A percentile compares a stretch with the other conserved stretches of the same genome.
Evolutionary conservation across 2,329 filamentous ascomycete species (phyloP).

Genomic region (Aspergillus brasiliensis): DNA sequence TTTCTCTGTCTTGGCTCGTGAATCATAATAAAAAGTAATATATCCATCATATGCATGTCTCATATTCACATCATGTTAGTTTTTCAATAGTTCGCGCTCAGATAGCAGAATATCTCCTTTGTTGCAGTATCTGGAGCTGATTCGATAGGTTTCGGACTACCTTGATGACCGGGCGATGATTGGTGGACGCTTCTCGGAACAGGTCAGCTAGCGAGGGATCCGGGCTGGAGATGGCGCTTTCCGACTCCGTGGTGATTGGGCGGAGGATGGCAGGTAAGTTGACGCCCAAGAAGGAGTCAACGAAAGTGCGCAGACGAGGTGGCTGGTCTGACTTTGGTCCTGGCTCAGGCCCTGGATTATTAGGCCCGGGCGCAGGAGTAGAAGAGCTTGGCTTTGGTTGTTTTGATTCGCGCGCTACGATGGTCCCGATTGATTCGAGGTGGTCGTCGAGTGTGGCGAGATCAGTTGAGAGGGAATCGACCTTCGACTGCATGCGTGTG

Average conservation of each 20-base stretch:
- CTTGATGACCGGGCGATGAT: slow-evolving; percentile 32
- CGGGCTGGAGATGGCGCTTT: background rate
- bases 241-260: background rate
- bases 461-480: slow-evolving; percentile 31
- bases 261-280: slow-evolving; percentile 11
- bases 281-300: slow-evolving; percentile 8
- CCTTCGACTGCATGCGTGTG: slow-evolving; percentile 35
- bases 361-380: background rate
- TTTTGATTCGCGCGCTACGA: slow-evolving; percentile 28
- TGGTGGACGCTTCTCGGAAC: slow-evolving; percentile 28
- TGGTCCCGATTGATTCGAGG: slow-evolving; percentile 36
- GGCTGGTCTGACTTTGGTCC: background rate
- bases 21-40: no score
- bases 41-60: background rate
- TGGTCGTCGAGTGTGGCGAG: slow-evolving; percentile 38
- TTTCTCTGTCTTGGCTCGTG: background rate
- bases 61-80: background rate
- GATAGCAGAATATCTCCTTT: slow-evolving; percentile 4
- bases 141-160: slow-evolving; percentile 29
- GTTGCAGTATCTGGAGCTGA: slow-evolving; percentile 25
- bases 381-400: background rate
- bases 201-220: slow-evolving; percentile 15
- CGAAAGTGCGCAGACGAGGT: slow-evolving; percentile 6
- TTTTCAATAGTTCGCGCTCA: background rate
- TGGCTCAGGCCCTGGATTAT: background rate